A percentile compares a stretch with the other conserved stretches of the same genome.
phyloP scores from a whole-genome alignment of 2,329 filamentous ascomycete species.

The Magnaporthales sp. region DNA sequence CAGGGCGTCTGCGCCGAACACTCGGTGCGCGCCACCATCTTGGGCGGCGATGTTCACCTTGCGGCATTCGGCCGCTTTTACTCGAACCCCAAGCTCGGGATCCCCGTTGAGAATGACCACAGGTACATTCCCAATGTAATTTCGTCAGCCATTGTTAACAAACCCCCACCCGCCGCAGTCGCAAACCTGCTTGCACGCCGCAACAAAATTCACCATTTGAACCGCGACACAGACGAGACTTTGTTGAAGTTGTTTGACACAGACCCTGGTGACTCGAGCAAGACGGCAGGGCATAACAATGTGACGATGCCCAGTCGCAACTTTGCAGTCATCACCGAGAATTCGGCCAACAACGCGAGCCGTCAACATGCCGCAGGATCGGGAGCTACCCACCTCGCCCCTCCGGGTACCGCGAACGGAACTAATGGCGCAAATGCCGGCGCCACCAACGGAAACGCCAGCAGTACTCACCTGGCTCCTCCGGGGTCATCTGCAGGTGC shows the following conservation, averaged over 20 bases:
- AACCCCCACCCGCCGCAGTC: conserved; percentile 78
- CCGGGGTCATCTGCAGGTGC: conserved; percentile 13
- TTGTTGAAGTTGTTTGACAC: conserved; percentile 87
- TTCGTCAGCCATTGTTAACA: conserved; percentile 92
- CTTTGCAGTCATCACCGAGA: conserved; percentile 85
- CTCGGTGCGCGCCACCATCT: conserved; percentile 81
- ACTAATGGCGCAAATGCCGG: conserved; percentile 5
- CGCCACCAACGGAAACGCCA: conserved; percentile 4
- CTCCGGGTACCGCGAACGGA: conserved; percentile 13
- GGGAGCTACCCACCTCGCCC: conserved; percentile 12
- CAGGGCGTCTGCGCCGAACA: conserved; percentile 79
- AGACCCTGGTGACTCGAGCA: conserved; percentile 71
- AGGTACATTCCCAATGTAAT: conserved; percentile 94
- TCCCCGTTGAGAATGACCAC: conserved; percentile 74
- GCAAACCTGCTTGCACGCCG: conserved; percentile 84
- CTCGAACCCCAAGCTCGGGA: conserved; percentile 70
- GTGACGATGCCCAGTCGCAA: conserved; percentile 91
- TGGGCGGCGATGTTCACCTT: conserved; percentile 90
- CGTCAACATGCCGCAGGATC: not conserved
- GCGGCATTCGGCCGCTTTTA: conserved; percentile 92
- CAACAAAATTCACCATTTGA: conserved; percentile 71
- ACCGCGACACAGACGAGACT: conserved; percentile 76
- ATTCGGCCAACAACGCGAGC: conserved; percentile 50
- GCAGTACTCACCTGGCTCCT: conserved; percentile 5
- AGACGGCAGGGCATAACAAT: conserved; percentile 67